A percentile compares a stretch with the other conserved stretches of the same genome.
Evolutionary conservation across 2,329 filamentous ascomycete species (phyloP).

Genomic region (Ophiostoma novo-ulmi): DNA sequence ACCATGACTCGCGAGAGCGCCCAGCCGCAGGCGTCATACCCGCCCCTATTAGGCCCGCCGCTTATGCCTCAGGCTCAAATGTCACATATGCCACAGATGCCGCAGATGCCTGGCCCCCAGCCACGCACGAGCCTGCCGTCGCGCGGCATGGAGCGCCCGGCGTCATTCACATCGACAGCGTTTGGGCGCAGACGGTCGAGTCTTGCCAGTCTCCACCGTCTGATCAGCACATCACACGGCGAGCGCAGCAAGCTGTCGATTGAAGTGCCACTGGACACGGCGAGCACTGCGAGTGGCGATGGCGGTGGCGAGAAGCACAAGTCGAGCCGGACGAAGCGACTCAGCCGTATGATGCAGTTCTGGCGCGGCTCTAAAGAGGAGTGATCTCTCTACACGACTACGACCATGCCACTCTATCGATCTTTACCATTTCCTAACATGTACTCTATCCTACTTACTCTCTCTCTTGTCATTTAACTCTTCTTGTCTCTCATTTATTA

Average conservation of each 20-base stretch:
- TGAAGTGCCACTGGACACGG: constrained; percentile 53
- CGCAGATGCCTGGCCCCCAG: constrained; percentile 31
- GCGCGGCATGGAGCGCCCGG: constrained; percentile 51
- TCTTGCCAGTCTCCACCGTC: constrained; percentile 68
- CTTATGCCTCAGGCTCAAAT: not conserved
- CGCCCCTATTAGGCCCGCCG: constrained; percentile 41
- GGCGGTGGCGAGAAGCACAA: constrained; percentile 53
- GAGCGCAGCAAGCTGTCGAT: constrained; percentile 70
- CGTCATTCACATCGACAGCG: constrained; percentile 56
- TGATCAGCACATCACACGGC: constrained; percentile 69
- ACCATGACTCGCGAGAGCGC: constrained; percentile 68
- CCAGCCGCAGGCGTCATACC: constrained; percentile 36
- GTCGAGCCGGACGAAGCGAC: constrained; percentile 60
- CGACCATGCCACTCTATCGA: not conserved
- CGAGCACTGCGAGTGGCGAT: constrained; percentile 13
- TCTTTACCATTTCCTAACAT: not conserved
- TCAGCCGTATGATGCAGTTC: constrained; percentile 73
- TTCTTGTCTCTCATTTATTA: constrained; percentile 22
- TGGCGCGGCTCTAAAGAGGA: constrained; percentile 58
- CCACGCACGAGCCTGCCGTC: constrained; percentile 47
- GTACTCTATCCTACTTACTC: not conserved
- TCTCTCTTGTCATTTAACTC: not conserved
- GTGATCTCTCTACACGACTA: not conserved
- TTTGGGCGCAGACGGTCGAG: constrained; percentile 69
- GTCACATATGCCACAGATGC: too few relatives aligned